phyloP scores from a whole-genome alignment of 2,329 filamentous ascomycete species.

The Coniochaeta sp. region DNA sequence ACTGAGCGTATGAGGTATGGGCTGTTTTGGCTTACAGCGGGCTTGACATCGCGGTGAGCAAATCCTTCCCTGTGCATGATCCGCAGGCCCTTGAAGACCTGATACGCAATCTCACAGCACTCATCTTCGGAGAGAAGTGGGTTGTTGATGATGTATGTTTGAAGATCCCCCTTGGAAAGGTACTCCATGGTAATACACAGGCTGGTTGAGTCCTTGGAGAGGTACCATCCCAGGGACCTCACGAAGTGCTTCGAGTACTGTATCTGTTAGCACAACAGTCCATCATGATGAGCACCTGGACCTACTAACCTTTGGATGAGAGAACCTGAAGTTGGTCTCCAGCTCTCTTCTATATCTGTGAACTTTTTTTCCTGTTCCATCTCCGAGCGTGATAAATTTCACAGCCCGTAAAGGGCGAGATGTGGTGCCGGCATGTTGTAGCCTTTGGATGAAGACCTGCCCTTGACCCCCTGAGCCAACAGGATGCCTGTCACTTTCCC shows the following conservation, averaged over 20 bases:
- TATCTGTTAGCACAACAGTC: not conserved
- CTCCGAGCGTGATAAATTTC: too few relatives aligned
- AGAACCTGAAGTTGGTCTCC: constrained; percentile 16
- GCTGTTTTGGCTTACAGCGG: not conserved
- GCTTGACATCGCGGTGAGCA: not conserved
- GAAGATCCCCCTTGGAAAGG: constrained; percentile 8
- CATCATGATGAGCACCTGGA: not conserved
- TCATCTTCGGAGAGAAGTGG: not conserved
- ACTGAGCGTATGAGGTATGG: not conserved
- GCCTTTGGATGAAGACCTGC: too few relatives aligned
- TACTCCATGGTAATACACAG: constrained; percentile 20
- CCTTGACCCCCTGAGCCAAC: too few relatives aligned
- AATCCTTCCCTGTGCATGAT: not conserved
- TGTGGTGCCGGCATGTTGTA: too few relatives aligned
- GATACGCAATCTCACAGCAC: not conserved
- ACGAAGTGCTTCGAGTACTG: constrained; percentile 18
- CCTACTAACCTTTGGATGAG: constrained; percentile 9
- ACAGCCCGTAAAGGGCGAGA: too few relatives aligned
- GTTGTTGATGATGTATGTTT: not conserved
- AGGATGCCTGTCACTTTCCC: too few relatives aligned
- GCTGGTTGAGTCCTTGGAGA: not conserved
- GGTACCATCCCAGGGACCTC: constrained; percentile 17
- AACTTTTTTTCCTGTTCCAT: too few relatives aligned
- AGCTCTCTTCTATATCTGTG: constrained; percentile 13
- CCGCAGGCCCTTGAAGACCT: not conserved